These are phyloP conservation scores for Apiospora aurea DNA, from an alignment of 2,329 filamentous ascomycete species.

Conservation along the genomic window DNA sequence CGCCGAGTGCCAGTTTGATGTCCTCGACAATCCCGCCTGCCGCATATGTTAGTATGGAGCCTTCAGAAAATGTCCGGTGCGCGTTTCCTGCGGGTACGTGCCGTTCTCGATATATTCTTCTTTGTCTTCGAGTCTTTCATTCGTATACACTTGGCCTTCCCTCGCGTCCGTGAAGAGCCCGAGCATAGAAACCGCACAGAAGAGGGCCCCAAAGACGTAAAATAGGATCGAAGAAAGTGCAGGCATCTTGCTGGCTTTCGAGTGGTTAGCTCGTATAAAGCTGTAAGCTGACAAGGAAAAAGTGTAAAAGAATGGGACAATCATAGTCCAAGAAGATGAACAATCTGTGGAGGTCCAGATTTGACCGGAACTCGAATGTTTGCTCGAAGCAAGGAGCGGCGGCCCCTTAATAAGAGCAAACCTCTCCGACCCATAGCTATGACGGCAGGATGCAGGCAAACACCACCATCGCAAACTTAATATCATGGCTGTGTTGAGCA, in stretches of 20 bases:
- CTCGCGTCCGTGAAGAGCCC: background rate
- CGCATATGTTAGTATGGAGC: background rate
- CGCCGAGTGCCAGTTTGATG: background rate
- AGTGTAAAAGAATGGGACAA: too few relatives aligned
- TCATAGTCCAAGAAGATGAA: background rate
- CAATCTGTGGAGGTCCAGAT: background rate
- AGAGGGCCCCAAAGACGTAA: background rate
- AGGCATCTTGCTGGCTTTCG: background rate
- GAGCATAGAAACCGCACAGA: background rate
- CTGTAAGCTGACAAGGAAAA: too few relatives aligned
- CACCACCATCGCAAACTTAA: too few relatives aligned
- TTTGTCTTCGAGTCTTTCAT: background rate
- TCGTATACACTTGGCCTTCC: background rate
- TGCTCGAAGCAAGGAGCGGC: background rate
- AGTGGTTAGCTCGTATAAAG: too few relatives aligned
- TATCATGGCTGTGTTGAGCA: too few relatives aligned
- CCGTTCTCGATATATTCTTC: background rate
- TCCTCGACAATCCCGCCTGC: background rate
- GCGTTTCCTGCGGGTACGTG: background rate
- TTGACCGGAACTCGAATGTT: background rate
- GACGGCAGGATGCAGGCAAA: background rate
- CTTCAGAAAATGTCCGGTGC: background rate
- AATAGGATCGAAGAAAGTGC: background rate
- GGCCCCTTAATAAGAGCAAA: background rate
- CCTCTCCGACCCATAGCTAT: too few relatives aligned